Evolutionary conservation across 1,139 yeast genomes (phyloP), one percentile per base, ranked within the genome.

Genomic region (Candida sojae): DNA sequence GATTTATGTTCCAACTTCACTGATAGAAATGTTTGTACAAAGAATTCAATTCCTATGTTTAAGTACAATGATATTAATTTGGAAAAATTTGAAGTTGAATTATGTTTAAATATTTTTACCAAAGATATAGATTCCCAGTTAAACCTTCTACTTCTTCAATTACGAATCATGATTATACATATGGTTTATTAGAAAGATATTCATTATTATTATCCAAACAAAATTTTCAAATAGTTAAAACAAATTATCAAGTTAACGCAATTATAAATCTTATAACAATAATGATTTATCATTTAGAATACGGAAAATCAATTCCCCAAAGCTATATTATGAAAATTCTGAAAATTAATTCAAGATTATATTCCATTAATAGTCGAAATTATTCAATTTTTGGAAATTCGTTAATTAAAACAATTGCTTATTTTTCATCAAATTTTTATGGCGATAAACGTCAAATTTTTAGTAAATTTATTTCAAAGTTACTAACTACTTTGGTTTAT

Each of bases 341-440:
- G 32, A 60, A 63, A 39, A 50, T 56, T 33, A 61, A 62, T 45
- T 45, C 55, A 6, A 47, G 70, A 38, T 49, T 67, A 17, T 62
- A 59, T 53, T 49, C 57, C 32, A 47, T 66, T 34, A 57, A 51
- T 13, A 34, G 42, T 5, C 21, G 35, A 7, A 45, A 55, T 21
- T 66, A 64, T 48, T 45, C 43, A 10, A 47, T 57, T 0, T 47
- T 66, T 12, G 68, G 70, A 3, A 66, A 65, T 42, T 54, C 63
- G 6, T 50, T 66, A 4, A 50, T 60, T 3, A 17, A 49, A n/a
- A 48, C 65, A 7, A 49, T 63, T 6, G 34, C 36, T 5, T 31
- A 5, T 12, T 40, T 23, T 12, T 43, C 56, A 12, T 41, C 32
- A 11, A 13, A 11, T 35, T 39, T 41, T n/a, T 17, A 6, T 17